phyloP scores from a whole-genome alignment of 805 yeast genomes.

The Lipomyces orientalis region DNA sequence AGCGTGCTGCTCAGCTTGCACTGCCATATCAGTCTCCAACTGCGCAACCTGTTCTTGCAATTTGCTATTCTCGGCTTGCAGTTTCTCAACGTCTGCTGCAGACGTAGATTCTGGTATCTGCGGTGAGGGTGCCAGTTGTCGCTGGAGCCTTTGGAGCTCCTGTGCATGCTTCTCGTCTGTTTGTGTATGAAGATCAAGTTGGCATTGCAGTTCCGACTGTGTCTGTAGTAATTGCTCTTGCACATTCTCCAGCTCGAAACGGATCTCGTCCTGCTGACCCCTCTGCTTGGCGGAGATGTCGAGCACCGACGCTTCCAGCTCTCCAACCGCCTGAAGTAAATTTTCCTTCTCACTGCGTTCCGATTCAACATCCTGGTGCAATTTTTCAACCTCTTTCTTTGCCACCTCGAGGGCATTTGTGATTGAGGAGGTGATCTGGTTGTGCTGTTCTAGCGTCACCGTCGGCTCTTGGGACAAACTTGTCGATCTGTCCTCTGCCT shows the following conservation, averaged over 20 bases:
- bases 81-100: not conserved
- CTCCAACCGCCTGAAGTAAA: conserved; percentile 17
- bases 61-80: conserved; percentile 10
- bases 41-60: conserved; percentile 9
- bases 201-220: not conserved
- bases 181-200: not conserved
- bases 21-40: conserved; percentile 12
- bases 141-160: not conserved
- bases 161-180: not conserved
- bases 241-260: conserved; percentile 1
- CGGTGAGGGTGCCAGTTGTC: not conserved
- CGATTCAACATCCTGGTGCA: not conserved
- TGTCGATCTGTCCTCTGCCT: not conserved
- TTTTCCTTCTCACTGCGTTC: not conserved
- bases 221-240: conserved; percentile 1
- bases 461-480: not conserved
- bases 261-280: conserved; percentile 10
- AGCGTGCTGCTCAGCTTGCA: conserved; percentile 27
- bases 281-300: conserved; percentile 21
- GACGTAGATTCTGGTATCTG: not conserved
- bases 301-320: conserved; percentile 18
- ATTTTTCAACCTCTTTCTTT: not conserved
- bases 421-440: not conserved
- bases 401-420: not conserved
- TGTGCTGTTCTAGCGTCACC: not conserved